Evolutionary conservation across 2,329 filamentous ascomycete species (phyloP), one percentile per base, ranked within the genome.

Genomic region (Thyridium curvatum): DNA sequence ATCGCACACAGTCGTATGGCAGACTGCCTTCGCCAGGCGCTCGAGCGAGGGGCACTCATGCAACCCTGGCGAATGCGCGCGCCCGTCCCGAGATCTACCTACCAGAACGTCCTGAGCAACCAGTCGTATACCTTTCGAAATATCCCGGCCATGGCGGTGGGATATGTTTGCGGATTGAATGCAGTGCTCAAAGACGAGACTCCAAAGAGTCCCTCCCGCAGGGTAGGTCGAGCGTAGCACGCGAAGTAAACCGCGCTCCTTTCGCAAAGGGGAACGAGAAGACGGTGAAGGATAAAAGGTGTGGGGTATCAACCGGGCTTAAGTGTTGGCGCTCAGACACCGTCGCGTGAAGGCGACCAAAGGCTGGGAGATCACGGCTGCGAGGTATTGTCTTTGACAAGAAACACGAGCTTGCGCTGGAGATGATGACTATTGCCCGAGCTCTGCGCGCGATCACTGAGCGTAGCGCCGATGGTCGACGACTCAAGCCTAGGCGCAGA

Each of bases 51-150:
- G 21, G 21, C 21, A 10, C 21, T 6, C 21, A 28, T n/a, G 17
- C 18, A 16, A n/a, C 31, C 18, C 13, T n/a, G 7, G 28, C 21
- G 9, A 15, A 26, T 6, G 15, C 33, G 15, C 33, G 21, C 10
- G 21, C 21, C 21, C 6, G 21, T 26, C 21, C 21, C 21, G 6
- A 10, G 10, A 10, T 40, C 47, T 40, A 75, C 79, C 72, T 58
- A 97, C 91, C 93, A 98, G 69, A 98, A 97, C 57, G 93, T 86
- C 72, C 91, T 84, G 69, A 98, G 71, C 62, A 97, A 74, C 91
- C 91, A 97, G 79, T 97, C 93, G 74, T 97, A 97, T 64, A 98
- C 83, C 68, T 82, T 84, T 60, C 84, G 86, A 66, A 98, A 94
- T 62, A 98, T 71, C 53, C 87, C 86, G 55, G 88, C 86, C 90